Evolutionary conservation across 1,139 yeast genomes (phyloP).

Genomic region (Blastobotrys proliferans): DNA sequence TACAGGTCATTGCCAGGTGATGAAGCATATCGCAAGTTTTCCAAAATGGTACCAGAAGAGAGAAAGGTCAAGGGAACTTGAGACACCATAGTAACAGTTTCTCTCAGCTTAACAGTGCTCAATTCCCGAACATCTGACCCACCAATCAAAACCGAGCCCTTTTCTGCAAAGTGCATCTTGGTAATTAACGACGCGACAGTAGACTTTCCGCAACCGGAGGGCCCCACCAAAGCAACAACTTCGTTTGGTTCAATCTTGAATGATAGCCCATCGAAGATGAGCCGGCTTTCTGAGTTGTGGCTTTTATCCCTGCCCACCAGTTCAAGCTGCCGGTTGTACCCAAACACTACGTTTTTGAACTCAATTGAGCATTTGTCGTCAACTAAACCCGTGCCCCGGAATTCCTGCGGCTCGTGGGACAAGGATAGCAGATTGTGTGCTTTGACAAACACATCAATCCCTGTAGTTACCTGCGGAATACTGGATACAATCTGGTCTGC

Average conservation of each 20-base stretch:
- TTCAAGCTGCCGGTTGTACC: constrained; percentile 1
- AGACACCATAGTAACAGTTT: constrained; percentile 71
- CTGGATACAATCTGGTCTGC: constrained; percentile 57
- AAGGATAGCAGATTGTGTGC: constrained; percentile 2
- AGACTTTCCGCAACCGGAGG: constrained; percentile 88
- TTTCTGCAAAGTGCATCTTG: constrained; percentile 53
- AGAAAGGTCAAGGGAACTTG: constrained; percentile 75
- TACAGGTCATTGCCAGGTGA: no score
- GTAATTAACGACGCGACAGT: constrained; percentile 67
- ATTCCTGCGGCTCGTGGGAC: constrained; percentile 4
- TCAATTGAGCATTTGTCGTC: constrained; percentile 1
- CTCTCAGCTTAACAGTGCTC: constrained; percentile 59
- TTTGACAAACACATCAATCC: constrained; percentile 38
- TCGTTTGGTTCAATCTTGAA: constrained; percentile 57
- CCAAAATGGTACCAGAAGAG: constrained; percentile 56
- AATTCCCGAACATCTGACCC: constrained; percentile 54
- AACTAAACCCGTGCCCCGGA: background rate
- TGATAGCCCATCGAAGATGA: constrained; percentile 16
- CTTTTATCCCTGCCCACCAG: constrained; percentile 12
- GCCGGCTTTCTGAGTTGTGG: background rate
- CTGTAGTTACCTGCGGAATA: constrained; percentile 74
- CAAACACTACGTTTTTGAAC: constrained; percentile 1
- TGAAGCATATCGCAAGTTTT: constrained; percentile 72
- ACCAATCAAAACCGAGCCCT: constrained; percentile 63
- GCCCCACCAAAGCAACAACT: constrained; percentile 80